Conservation (phyloP, 2,329 filamentous ascomycete species). For the Aureobasidium pullulans region DNA sequence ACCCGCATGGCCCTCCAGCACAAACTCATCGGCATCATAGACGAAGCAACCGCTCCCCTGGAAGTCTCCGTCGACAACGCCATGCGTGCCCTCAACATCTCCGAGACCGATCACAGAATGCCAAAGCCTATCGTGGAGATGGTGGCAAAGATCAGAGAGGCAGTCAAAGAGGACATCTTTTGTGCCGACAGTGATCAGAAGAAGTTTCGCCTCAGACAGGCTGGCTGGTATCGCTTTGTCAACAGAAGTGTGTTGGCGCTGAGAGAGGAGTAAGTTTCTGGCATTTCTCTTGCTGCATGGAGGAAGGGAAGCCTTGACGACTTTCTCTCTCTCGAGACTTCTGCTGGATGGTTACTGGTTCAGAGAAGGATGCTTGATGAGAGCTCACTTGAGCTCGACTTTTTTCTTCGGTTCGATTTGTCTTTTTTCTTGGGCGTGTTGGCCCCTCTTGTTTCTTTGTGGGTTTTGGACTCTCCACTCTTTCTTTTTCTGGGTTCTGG, state of each 20-base stretch:
- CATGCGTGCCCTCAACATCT: neutral
- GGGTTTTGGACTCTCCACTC: neutral
- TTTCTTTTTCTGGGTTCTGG: neutral
- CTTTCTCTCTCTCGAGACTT: too few relatives aligned
- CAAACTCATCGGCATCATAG: neutral
- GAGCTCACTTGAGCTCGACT: neutral
- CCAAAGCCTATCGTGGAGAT: neutral
- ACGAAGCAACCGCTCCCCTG: neutral
- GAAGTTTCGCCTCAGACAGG: neutral
- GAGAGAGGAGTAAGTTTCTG: neutral
- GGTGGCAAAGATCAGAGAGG: neutral
- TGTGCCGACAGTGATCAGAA: neutral
- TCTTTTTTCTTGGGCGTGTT: neutral
- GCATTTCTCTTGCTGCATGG: neutral
- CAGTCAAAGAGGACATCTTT: neutral
- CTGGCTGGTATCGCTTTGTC: slow-evolving; percentile 8
- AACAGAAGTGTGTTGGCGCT: slow-evolving; percentile 4
- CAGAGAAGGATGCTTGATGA: too few relatives aligned
- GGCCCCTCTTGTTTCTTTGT: neutral
- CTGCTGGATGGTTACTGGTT: neutral
- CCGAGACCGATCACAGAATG: neutral
- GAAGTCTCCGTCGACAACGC: neutral
- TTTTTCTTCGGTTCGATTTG: neutral
- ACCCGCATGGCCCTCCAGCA: neutral
- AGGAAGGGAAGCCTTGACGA: too few relatives aligned